Conservation (phyloP, 495 filamentous ascomycete genomes). For the Patellaria atrata region DNA sequence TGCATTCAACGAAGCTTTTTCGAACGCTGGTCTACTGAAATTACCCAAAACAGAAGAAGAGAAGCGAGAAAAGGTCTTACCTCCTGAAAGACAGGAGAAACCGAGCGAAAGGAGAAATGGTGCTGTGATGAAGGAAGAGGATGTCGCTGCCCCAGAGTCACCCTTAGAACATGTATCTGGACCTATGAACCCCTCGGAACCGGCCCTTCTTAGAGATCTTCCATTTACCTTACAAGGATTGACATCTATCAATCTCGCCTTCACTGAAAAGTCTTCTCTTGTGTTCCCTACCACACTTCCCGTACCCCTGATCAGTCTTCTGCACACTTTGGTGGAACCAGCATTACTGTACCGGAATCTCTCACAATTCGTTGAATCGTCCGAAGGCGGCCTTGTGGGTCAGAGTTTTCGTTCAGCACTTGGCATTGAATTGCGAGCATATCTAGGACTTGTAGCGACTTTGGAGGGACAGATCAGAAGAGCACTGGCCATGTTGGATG, state of each 20-base stretch:
- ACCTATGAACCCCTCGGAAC: conserved; percentile 34
- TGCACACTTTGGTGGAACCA: conserved; percentile 85
- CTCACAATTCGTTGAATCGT: conserved; percentile 61
- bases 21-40: conserved; percentile 37
- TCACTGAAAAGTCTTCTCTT: conserved; percentile 46
- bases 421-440: conserved; percentile 69
- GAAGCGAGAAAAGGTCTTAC: conserved; percentile 1
- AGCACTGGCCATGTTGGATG: conserved; percentile 54
- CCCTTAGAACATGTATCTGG: conserved; percentile 1
- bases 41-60: conserved; percentile 23
- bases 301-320: conserved; percentile 68
- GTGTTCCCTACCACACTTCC: conserved; percentile 68
- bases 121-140: conserved; percentile 44
- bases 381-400: conserved; percentile 58
- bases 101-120: conserved; percentile 54
- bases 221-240: conserved; percentile 92
- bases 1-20: conserved; percentile 40
- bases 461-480: conserved; percentile 86
- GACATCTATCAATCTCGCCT: conserved; percentile 70
- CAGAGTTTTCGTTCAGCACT: conserved; percentile 91
- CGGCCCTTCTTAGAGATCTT: conserved; percentile 70
- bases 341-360: conserved; percentile 76
- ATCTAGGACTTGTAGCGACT: conserved; percentile 83
- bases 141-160: conserved; percentile 5
- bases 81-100: conserved; percentile 34